phyloP scores from a whole-genome alignment of 306 rosid genomes.

The Corylus avellana region DNA sequence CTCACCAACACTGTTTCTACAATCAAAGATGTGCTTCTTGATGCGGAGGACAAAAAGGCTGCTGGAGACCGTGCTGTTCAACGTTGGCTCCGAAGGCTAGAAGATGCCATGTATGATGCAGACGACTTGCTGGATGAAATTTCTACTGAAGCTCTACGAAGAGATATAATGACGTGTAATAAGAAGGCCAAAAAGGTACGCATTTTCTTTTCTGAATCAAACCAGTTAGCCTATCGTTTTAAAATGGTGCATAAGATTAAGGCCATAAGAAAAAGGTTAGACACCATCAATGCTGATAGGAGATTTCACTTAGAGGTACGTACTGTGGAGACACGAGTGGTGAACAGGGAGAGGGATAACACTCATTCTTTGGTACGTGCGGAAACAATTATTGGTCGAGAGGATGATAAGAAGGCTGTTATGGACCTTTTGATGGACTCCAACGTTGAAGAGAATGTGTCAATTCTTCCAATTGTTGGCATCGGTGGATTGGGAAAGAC shows the following conservation, averaged over 20 bases:
- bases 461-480: not conserved
- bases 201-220: not conserved
- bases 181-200: not conserved
- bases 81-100: not conserved
- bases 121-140: constrained; percentile 16
- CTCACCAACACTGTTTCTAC: no score
- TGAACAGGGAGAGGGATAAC: not conserved
- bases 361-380: not conserved
- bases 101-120: not conserved
- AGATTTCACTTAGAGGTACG: not conserved
- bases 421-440: no score
- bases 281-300: not conserved
- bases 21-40: not conserved
- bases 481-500: not conserved
- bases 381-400: not conserved
- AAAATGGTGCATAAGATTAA: not conserved
- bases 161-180: not conserved
- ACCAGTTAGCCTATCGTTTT: not conserved
- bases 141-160: not conserved
- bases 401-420: not conserved
- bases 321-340: not conserved
- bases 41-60: not conserved
- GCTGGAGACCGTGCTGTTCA: not conserved
- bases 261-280: not conserved
- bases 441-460: no score